Percentiles rank a stretch among this genome's conserved stretches.
Conservation (phyloP, 352 stramenopile species). For the Phytophthora palmivora region DNA sequence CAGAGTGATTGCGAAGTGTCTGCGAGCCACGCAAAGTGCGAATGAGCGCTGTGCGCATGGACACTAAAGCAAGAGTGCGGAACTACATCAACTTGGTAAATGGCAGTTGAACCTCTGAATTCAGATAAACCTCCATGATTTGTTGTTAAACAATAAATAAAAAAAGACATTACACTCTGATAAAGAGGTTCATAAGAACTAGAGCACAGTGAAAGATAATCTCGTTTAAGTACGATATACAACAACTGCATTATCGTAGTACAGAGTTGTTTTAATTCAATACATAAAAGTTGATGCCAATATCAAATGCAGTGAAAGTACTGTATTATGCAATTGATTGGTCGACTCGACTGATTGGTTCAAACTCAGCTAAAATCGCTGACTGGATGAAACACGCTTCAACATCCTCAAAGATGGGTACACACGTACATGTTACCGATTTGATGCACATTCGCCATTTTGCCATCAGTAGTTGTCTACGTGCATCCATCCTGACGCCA, state of each 20-base stretch:
- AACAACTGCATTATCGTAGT: too few species aligned
- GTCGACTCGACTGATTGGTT: constrained; percentile 17
- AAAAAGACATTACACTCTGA: too few species aligned
- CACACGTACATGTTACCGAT: constrained; percentile 5
- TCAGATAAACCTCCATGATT: too few species aligned
- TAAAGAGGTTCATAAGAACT: too few species aligned
- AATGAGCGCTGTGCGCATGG: constrained; percentile 35
- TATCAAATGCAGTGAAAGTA: not conserved
- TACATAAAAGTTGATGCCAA: constrained; percentile 13
- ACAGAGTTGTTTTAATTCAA: not conserved
- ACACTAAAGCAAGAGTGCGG: constrained; percentile 28
- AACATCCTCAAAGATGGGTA: constrained; percentile 29
- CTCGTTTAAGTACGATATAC: too few species aligned
- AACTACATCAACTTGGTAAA: too few species aligned
- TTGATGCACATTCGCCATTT: constrained; percentile 36
- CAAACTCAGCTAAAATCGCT: constrained; percentile 8
- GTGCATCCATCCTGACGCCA: constrained; percentile 15
- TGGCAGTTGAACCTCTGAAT: too few species aligned
- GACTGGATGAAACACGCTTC: constrained; percentile 22
- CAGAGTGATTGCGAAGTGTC: constrained; percentile 18
- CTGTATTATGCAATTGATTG: constrained; percentile 32
- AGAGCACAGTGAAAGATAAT: too few species aligned
- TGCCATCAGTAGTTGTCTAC: constrained; percentile 12
- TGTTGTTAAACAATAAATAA: too few species aligned
- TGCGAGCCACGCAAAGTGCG: constrained; percentile 28